phyloP scores from a whole-genome alignment of 2,329 filamentous ascomycete species.

The Aspergillus thermomutatus region DNA sequence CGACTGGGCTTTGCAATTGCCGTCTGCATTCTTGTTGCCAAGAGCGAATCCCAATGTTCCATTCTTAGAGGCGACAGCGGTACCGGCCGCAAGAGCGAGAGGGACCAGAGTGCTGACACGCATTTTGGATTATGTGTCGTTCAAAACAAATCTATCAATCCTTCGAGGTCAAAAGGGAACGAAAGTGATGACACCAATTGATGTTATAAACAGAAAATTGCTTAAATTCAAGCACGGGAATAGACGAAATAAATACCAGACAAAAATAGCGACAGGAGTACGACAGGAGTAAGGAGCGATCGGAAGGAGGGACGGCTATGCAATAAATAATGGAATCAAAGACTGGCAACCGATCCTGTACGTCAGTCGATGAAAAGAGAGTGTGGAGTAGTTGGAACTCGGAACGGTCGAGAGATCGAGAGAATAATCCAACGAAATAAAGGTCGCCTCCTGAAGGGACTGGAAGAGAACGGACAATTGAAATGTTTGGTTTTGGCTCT shows the following conservation, averaged over 20 bases:
- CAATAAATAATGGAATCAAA: constrained; percentile 1
- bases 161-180: background rate
- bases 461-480: background rate
- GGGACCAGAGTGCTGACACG: constrained; percentile 42
- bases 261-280: background rate
- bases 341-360: constrained; percentile 2
- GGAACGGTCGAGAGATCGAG: background rate
- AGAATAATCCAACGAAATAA: background rate
- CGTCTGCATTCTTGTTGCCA: constrained; percentile 61
- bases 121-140: constrained; percentile 31
- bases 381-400: constrained; percentile 6
- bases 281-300: background rate
- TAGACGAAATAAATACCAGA: background rate
- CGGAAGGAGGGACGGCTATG: constrained; percentile 2
- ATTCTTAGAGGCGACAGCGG: constrained; percentile 48
- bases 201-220: constrained; percentile 2
- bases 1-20: constrained; percentile 57
- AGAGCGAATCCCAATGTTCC: constrained; percentile 64
- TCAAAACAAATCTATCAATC: constrained; percentile 15
- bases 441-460: constrained; percentile 6
- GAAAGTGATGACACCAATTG: background rate
- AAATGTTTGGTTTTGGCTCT: background rate
- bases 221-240: background rate
- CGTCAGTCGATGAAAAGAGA: constrained; percentile 6
- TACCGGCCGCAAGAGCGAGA: constrained; percentile 41